A percentile compares a stretch with the other conserved stretches of the same genome.
Conservation (phyloP, 2,329 filamentous ascomycete genomes). For the Trichoderma aggressivum region DNA sequence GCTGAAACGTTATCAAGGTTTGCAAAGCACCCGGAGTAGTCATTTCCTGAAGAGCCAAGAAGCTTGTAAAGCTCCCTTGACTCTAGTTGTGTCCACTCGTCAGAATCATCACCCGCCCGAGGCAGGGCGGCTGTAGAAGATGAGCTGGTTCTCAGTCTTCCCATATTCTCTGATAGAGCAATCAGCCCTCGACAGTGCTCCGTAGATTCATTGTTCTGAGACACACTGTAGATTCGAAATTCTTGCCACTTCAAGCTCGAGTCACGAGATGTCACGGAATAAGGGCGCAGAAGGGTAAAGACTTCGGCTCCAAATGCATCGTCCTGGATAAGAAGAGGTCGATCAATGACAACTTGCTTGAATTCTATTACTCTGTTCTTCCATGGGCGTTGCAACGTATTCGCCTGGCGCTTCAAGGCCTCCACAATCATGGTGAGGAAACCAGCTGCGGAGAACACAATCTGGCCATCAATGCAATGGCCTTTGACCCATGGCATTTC, state of each 20-base stretch:
- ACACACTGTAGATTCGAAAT: slow-evolving; percentile 17
- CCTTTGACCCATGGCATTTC: slow-evolving; percentile 33
- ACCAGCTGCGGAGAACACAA: slow-evolving; percentile 34
- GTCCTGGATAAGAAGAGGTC: slow-evolving; percentile 18
- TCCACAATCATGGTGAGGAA: slow-evolving; percentile 36
- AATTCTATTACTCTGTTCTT: slow-evolving; percentile 12
- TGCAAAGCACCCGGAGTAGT: slow-evolving; percentile 17
- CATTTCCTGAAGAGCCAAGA: slow-evolving; percentile 10
- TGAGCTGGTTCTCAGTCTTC: neutral
- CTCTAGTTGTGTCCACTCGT: slow-evolving; percentile 2
- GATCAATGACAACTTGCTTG: slow-evolving; percentile 14
- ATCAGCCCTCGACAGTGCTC: slow-evolving; percentile 19
- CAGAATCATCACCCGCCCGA: neutral
- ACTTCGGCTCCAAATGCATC: slow-evolving; percentile 19
- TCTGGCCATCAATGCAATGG: slow-evolving; percentile 28
- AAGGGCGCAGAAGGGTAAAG: slow-evolving; percentile 14
- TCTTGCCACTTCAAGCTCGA: slow-evolving; percentile 15
- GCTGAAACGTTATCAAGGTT: slow-evolving; percentile 6
- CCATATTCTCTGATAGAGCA: neutral
- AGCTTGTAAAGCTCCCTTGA: slow-evolving; percentile 8
- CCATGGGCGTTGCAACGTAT: slow-evolving; percentile 6
- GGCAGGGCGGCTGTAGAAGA: neutral
- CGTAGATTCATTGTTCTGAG: slow-evolving; percentile 15
- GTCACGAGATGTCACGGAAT: slow-evolving; percentile 10
- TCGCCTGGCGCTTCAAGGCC: slow-evolving; percentile 25